Conservation (phyloP, 805 yeast species). For the Priceomyces haplophilus region DNA sequence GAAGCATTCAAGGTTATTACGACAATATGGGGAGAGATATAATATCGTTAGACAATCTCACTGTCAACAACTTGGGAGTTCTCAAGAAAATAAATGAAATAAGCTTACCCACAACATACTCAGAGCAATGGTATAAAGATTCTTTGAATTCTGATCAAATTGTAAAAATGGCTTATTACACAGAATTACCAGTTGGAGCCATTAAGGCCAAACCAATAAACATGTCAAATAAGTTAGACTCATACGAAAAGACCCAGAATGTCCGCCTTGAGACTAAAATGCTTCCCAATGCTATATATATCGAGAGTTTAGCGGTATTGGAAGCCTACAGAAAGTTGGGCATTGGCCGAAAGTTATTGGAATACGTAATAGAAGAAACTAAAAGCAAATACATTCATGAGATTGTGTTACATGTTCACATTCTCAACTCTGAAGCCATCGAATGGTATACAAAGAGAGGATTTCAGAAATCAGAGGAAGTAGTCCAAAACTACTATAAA, state of each 20-base stretch:
- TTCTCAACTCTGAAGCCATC: conserved; percentile 37
- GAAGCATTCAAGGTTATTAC: background rate
- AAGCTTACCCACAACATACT: conserved; percentile 49
- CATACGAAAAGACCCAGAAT: conserved; percentile 22
- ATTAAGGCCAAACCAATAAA: conserved; percentile 55
- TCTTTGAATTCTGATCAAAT: conserved; percentile 48
- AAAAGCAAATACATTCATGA: conserved; percentile 52
- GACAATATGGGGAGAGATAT: conserved; percentile 34
- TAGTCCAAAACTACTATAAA: conserved; percentile 47
- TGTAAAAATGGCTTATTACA: conserved; percentile 58
- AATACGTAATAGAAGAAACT: conserved; percentile 56
- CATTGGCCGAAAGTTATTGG: conserved; percentile 58
- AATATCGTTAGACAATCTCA: conserved; percentile 55
- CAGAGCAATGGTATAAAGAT: conserved; percentile 51
- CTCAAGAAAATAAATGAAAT: conserved; percentile 54
- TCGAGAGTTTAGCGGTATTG: conserved; percentile 67
- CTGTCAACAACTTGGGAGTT: conserved; percentile 57
- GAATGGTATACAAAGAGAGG: conserved; percentile 55
- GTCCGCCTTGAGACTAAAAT: conserved; percentile 20
- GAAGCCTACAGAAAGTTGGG: conserved; percentile 59
- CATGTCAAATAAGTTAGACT: conserved; percentile 36
- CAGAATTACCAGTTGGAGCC: conserved; percentile 81
- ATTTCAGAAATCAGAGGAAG: conserved; percentile 34
- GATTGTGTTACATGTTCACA: conserved; percentile 53
- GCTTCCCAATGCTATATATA: conserved; percentile 54